Evolutionary conservation across 2,329 filamentous ascomycete genomes (phyloP), one percentile per base, ranked within the genome.

Genomic region (Hypocrella siamensis): DNA sequence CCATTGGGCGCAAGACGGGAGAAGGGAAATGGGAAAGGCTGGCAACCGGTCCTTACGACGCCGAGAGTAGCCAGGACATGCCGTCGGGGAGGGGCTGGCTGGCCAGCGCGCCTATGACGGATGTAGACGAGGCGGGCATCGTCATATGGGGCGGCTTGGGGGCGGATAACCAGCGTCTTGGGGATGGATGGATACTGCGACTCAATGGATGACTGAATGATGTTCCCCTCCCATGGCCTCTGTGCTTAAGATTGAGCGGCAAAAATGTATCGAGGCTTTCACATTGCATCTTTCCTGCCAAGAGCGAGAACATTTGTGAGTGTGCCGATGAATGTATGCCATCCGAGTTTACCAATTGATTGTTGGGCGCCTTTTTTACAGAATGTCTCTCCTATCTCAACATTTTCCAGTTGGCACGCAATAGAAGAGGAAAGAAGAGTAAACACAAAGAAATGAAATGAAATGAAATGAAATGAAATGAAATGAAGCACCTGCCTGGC

Each of bases 121-220:
- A 77, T 37, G 47, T 75, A 22, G 72, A 75, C 47, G 67, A 70
- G 46, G 65, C 60, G 24, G 68, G 60, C 4, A 56, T 79, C 10
- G 48, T 79, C 18, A 42, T 79, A 9, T 74, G 70, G 56, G 75
- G 75, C 22, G 75, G 75, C 1, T 32, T 75, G 34, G 57, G 60
- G 28, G 63, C 61, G 25, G 53, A 55, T 14, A 67, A 69, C 38
- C 49, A 54, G 42, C 54, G 67, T 28, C 46, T 74, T 28, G 68
- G 64, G 24, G 73, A 79, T 48, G 74, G 68, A 3, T 79, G 74
- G 73, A 69, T 79, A 30, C 53, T 79, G 43, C 61, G 67, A 36
- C 52, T 77, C 36, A 61, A 56, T n/a, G 42, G 34, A 32, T 35
- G 25, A 33, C 10, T 6, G 25, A 14, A 26, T 10, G 8, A n/a